Evolutionary conservation across 352 stramenopile genomes (phyloP).

Genomic region (Pythium dissotocum): DNA sequence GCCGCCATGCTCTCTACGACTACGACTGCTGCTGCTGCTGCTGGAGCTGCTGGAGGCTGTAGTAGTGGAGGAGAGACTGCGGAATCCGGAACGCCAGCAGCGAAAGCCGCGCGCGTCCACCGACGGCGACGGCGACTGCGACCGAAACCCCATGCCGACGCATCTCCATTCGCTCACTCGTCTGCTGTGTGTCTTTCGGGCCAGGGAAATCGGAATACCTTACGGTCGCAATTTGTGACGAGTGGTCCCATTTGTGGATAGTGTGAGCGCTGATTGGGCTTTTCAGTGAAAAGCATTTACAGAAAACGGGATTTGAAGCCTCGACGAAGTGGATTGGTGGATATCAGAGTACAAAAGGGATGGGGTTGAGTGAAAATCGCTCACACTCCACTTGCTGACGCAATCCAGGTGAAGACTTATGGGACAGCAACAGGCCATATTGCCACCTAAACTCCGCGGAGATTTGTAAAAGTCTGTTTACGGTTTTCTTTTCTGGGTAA

Average conservation of each 20-base stretch:
- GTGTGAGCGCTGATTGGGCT: not conserved
- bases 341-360: not conserved
- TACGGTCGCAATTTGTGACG: constrained; percentile 1
- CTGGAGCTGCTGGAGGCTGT: not conserved
- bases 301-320: not conserved
- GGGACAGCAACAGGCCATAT: not conserved
- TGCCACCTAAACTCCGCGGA: not conserved
- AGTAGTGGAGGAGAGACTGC: not conserved
- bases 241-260: not conserved
- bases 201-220: no score
- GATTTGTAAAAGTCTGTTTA: not conserved
- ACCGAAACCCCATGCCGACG: not conserved
- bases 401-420: constrained; percentile 1
- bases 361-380: not conserved
- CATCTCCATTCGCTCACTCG: not conserved
- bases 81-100: not conserved
- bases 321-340: not conserved
- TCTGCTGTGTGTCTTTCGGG: no score
- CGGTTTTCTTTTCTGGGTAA: not conserved
- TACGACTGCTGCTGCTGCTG: not conserved
- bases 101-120: not conserved
- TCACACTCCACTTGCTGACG: constrained; percentile 1
- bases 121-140: not conserved
- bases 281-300: not conserved
- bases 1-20: not conserved